Conservation (phyloP, 2,329 filamentous ascomycete species). For the Cordyceps fumosorosea region DNA sequence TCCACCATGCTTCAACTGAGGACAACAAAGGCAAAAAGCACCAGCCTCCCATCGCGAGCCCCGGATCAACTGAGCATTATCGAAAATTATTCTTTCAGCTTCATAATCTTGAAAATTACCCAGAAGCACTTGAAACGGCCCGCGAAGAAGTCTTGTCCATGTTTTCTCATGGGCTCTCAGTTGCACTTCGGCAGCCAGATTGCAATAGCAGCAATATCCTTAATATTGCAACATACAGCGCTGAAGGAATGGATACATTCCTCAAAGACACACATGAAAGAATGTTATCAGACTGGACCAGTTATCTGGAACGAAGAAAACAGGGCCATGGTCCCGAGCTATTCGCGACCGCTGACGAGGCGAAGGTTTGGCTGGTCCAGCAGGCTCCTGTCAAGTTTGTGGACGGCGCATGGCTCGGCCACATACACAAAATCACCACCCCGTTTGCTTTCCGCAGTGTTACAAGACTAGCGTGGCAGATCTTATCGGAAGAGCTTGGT, state of each 20-base stretch:
- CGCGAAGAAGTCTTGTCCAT: slow-evolving; percentile 14
- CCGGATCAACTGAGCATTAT: not conserved
- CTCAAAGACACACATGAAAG: not conserved
- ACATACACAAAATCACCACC: slow-evolving; percentile 1
- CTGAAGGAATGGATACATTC: not conserved
- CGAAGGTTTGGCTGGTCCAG: not conserved
- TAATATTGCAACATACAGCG: not conserved
- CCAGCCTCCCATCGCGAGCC: not conserved
- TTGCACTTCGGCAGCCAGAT: slow-evolving; percentile 1
- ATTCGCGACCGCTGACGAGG: not conserved
- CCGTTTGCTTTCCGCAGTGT: not conserved
- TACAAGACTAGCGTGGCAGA: slow-evolving; percentile 2
- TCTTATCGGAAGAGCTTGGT: slow-evolving; percentile 11
- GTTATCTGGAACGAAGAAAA: not conserved
- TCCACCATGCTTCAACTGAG: not conserved
- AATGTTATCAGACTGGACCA: not conserved
- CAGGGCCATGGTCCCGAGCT: not conserved
- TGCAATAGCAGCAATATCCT: not conserved
- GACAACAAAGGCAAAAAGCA: not conserved
- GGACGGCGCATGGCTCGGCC: slow-evolving; percentile 12
- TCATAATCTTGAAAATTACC: slow-evolving; percentile 16
- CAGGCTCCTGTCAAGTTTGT: slow-evolving; percentile 14
- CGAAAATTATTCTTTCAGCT: slow-evolving; percentile 15
- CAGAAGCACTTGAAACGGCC: slow-evolving; percentile 13
- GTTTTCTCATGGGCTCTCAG: slow-evolving; percentile 9